Evolutionary conservation across 305 asterid species (phyloP).

Genomic region (Striga hermonthica): DNA sequence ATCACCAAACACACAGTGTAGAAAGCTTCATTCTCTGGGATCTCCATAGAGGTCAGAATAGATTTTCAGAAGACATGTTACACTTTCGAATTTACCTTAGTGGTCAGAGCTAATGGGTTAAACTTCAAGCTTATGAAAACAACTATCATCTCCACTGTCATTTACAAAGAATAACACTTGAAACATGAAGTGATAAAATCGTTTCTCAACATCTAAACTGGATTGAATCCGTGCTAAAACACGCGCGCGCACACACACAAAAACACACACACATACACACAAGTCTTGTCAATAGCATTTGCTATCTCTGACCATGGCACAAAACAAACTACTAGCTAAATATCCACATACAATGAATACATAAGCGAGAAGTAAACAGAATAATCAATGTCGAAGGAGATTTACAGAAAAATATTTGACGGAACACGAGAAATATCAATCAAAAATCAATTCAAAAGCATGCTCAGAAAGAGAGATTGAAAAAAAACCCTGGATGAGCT

Average conservation of each 20-base stretch:
- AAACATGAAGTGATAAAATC: neutral
- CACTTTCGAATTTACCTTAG: neutral
- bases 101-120: neutral
- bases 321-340: constrained; percentile 9
- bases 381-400: neutral
- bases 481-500: constrained; percentile 91
- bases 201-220: constrained; percentile 1
- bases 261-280: constrained; percentile 17
- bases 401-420: constrained; percentile 16
- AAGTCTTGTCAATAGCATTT: neutral
- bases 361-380: neutral
- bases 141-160: neutral
- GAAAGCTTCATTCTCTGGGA: constrained; percentile 24
- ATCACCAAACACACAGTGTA: constrained; percentile 23
- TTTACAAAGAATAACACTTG: neutral
- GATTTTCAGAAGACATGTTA: neutral
- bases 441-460: constrained; percentile 2
- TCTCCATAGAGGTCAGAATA: constrained; percentile 2
- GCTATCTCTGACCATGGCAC: neutral
- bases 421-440: constrained; percentile 6
- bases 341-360: neutral
- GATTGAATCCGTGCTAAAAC: constrained; percentile 11
- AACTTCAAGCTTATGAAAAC: neutral
- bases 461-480: constrained; percentile 27
- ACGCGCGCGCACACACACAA: neutral